Percentiles rank a stretch among this genome's conserved stretches.
phyloP scores from a whole-genome alignment of 1,284 basidiomycete genomes.

The Pseudozyma pruni region DNA sequence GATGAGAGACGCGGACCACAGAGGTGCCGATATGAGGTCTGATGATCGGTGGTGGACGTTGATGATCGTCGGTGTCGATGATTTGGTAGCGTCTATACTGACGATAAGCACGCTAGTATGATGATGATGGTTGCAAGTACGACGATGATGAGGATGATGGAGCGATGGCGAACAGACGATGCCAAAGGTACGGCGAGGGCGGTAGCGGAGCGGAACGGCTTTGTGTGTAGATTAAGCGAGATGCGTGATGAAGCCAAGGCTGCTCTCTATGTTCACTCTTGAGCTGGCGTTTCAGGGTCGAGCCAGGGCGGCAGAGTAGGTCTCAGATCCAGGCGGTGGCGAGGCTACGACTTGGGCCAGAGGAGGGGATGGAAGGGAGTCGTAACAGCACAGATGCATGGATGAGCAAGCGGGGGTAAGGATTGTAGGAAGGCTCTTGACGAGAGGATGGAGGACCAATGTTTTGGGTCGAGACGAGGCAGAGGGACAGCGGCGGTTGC shows the following conservation, averaged over 20 bases:
- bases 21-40: too few species aligned
- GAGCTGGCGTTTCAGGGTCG: neutral
- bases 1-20: too few species aligned
- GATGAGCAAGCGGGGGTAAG: neutral
- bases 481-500: conserved; percentile 9
- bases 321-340: neutral
- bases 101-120: too few species aligned
- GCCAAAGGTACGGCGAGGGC: neutral
- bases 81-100: too few species aligned
- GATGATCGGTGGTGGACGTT: too few species aligned
- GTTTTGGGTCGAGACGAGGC: conserved; percentile 6
- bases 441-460: neutral
- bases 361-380: neutral
- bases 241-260: neutral
- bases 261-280: too few species aligned
- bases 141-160: neutral
- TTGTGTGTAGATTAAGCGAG: neutral
- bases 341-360: neutral
- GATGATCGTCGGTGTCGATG: too few species aligned
- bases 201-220: neutral
- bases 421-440: neutral
- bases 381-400: neutral
- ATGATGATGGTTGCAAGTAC: neutral
- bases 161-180: neutral
- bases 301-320: neutral